Evolutionary conservation across 2,329 filamentous ascomycete species (phyloP).

Genomic region (Camptophora hylomeconis): DNA sequence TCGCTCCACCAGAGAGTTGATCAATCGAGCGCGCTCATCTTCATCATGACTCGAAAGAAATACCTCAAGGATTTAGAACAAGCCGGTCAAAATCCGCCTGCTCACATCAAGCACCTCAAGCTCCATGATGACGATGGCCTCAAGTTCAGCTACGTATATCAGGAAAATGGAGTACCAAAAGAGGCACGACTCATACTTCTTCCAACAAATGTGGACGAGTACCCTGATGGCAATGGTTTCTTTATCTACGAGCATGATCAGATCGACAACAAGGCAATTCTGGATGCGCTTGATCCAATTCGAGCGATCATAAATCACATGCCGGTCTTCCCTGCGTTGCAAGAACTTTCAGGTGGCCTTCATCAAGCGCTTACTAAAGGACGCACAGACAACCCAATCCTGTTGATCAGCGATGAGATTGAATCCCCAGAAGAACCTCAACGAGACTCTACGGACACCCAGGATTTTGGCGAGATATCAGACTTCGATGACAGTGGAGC

Average conservation of each 20-base stretch:
- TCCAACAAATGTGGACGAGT: constrained; percentile 42
- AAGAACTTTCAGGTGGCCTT: constrained; percentile 18
- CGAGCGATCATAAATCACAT: constrained; percentile 19
- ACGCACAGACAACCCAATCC: constrained; percentile 2
- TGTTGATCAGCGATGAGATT: constrained; percentile 22
- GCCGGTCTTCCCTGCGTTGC: constrained; percentile 15
- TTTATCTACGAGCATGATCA: constrained; percentile 33
- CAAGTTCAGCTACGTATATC: constrained; percentile 42
- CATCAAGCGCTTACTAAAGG: constrained; percentile 8
- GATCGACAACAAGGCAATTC: constrained; percentile 17
- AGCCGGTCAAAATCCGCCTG: constrained; percentile 24
- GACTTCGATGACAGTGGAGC: constrained; percentile 25
- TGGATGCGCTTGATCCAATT: constrained; percentile 10
- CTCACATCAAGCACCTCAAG: constrained; percentile 41
- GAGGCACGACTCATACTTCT: constrained; percentile 9
- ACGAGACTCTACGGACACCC: constrained; percentile 15
- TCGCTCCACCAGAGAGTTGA: too few relatives aligned
- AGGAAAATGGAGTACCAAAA: constrained; percentile 5
- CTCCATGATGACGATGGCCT: constrained; percentile 61
- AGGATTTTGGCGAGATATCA: constrained; percentile 18
- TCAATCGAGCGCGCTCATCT: too few relatives aligned
- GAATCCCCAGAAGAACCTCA: too few relatives aligned
- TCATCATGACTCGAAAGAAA: constrained; percentile 51
- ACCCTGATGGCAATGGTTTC: constrained; percentile 42
- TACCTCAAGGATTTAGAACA: constrained; percentile 48